Conservation (phyloP, 2,329 filamentous ascomycete species). For the Aspergillus sp. region DNA sequence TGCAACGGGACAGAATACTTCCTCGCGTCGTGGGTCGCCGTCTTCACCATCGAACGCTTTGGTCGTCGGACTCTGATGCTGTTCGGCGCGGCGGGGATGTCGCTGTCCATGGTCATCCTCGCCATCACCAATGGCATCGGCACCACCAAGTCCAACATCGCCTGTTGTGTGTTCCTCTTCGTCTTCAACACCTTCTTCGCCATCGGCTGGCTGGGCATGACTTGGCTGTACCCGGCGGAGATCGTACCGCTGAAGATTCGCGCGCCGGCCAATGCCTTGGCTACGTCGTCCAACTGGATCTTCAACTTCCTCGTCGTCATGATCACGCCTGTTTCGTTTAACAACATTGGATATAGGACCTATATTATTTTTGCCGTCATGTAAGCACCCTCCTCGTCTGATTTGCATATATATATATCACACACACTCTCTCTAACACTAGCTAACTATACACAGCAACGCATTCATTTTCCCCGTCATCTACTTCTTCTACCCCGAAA, state of each 20-base stretch:
- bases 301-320: slow-evolving; percentile 60
- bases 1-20: slow-evolving; percentile 49
- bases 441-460: slow-evolving; percentile 31
- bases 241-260: slow-evolving; percentile 50
- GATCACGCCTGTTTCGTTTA: slow-evolving; percentile 55
- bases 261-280: slow-evolving; percentile 56
- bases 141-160: slow-evolving; percentile 17
- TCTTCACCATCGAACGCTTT: slow-evolving; percentile 44
- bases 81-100: slow-evolving; percentile 58
- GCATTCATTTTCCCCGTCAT: slow-evolving; percentile 48
- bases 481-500: slow-evolving; percentile 57
- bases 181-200: slow-evolving; percentile 62
- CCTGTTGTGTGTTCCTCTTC: slow-evolving; percentile 42
- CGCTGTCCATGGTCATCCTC: slow-evolving; percentile 56
- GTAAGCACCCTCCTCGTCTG: slow-evolving; percentile 22
- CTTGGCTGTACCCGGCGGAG: slow-evolving; percentile 47
- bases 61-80: slow-evolving; percentile 62
- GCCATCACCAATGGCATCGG: slow-evolving; percentile 24
- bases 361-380: slow-evolving; percentile 52
- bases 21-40: slow-evolving; percentile 42
- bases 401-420: no score
- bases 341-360: slow-evolving; percentile 47
- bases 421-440: slow-evolving; percentile 5
- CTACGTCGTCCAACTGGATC: slow-evolving; percentile 54
- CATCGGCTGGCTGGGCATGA: slow-evolving; percentile 55